phyloP scores from a whole-genome alignment of 2,329 filamentous ascomycete species.

The Neofusicoccum kwambonambiense region DNA sequence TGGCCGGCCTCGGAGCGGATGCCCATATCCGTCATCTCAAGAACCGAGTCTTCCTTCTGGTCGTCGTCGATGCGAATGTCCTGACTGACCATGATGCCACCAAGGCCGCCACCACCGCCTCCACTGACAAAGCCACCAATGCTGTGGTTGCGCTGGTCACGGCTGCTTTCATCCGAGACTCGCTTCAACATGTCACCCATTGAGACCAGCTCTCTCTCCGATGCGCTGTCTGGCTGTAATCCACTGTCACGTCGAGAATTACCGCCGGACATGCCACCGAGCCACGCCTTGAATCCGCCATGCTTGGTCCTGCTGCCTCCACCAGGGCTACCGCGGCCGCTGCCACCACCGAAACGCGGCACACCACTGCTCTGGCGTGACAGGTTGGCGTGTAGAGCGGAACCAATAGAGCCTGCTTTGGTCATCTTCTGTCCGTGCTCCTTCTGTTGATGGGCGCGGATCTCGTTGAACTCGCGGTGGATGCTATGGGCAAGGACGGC shows the following conservation, averaged over 20 bases:
- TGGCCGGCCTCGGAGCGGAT: constrained; percentile 32
- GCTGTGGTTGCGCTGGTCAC: not conserved
- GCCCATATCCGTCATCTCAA: constrained; percentile 36
- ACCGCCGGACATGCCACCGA: not conserved
- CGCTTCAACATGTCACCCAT: constrained; percentile 17
- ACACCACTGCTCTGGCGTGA: not conserved
- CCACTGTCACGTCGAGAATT: constrained; percentile 16
- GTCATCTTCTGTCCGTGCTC: constrained; percentile 11
- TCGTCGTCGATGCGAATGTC: constrained; percentile 31
- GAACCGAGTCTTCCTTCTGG: constrained; percentile 20
- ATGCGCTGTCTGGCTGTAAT: constrained; percentile 25
- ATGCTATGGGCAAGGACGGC: constrained; percentile 44
- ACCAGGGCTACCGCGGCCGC: not conserved
- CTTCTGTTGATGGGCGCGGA: constrained; percentile 1
- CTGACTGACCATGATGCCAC: constrained; percentile 40
- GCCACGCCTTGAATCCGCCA: constrained; percentile 12
- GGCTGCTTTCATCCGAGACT: not conserved
- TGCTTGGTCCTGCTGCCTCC: not conserved
- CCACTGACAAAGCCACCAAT: not conserved
- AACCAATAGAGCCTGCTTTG: not conserved
- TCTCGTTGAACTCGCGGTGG: constrained; percentile 45
- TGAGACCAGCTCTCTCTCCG: constrained; percentile 22
- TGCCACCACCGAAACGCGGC: not conserved
- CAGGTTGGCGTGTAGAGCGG: not conserved
- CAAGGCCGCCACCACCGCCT: constrained; percentile 27